Evolutionary conservation across 345 rosid species (phyloP).

Genomic region (Aquilaria yunnanensis): DNA sequence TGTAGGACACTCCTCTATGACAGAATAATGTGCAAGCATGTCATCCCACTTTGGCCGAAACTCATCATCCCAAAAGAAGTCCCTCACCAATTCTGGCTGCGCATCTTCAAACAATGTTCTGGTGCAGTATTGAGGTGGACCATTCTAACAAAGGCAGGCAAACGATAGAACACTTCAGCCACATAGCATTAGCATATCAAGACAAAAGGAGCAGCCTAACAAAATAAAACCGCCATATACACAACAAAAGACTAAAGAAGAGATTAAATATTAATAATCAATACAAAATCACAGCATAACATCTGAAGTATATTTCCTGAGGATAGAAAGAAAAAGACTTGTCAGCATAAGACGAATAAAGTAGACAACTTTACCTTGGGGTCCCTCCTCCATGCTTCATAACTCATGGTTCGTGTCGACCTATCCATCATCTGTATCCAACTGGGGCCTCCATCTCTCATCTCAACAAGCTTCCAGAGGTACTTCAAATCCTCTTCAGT

Average conservation of each 20-base stretch:
- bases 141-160: slow-evolving; percentile 29
- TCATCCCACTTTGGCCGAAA: slow-evolving; percentile 73
- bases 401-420: slow-evolving; percentile 47
- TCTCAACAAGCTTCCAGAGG: slow-evolving; percentile 53
- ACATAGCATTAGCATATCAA: slow-evolving; percentile 1
- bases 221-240: not conserved
- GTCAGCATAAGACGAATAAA: not conserved
- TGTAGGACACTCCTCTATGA: slow-evolving; percentile 46
- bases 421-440: slow-evolving; percentile 83
- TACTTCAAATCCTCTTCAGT: slow-evolving; percentile 57
- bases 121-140: slow-evolving; percentile 70
- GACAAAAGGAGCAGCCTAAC: not conserved
- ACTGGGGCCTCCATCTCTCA: slow-evolving; percentile 66
- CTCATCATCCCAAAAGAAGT: slow-evolving; percentile 82
- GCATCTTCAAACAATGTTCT: slow-evolving; percentile 68
- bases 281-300: too few relatives aligned
- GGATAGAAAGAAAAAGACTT: not conserved
- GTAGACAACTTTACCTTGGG: slow-evolving; percentile 31
- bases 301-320: too few relatives aligned
- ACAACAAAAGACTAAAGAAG: not conserved
- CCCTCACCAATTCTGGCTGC: slow-evolving; percentile 56
- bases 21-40: slow-evolving; percentile 56
- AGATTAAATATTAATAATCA: not conserved
- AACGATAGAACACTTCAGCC: slow-evolving; percentile 3
- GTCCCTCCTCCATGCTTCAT: slow-evolving; percentile 79